Evolutionary conservation across 1,284 basidiomycete species (phyloP).

Genomic region (Ustilago cynodontis): DNA sequence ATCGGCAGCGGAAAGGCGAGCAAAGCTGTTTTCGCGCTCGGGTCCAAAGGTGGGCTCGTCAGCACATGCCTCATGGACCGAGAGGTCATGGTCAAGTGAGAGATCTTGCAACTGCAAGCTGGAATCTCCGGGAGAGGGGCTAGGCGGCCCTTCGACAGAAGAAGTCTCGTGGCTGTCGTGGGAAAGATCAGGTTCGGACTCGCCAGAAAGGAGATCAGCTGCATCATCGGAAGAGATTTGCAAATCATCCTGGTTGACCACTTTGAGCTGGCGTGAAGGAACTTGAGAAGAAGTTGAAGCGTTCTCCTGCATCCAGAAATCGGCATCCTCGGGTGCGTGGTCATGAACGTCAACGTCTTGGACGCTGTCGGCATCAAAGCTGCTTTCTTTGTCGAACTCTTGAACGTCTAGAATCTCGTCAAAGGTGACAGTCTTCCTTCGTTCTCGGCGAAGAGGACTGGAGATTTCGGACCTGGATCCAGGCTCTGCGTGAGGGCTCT

Average conservation of each 20-base stretch:
- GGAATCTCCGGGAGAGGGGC: conserved; percentile 22
- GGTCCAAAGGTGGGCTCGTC: conserved; percentile 20
- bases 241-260: conserved; percentile 41
- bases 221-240: conserved; percentile 15
- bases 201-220: conserved; percentile 22
- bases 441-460: conserved; percentile 31
- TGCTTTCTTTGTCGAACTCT: conserved; percentile 73
- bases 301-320: conserved; percentile 25
- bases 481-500: conserved; percentile 2
- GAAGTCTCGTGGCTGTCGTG: conserved; percentile 53
- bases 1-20: conserved; percentile 53
- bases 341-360: conserved; percentile 27
- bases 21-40: conserved; percentile 48
- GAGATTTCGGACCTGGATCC: conserved; percentile 2
- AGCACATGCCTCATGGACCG: conserved; percentile 10
- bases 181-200: conserved; percentile 44
- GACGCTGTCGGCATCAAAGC: conserved; percentile 57
- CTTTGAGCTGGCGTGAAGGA: conserved; percentile 27
- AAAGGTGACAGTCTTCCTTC: conserved; percentile 81
- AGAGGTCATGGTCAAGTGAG: conserved; percentile 31
- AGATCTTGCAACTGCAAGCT: conserved; percentile 28
- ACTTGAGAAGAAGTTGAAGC: not conserved
- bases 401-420: conserved; percentile 87
- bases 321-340: conserved; percentile 20
- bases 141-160: conserved; percentile 53